Conservation (phyloP, 192 early-diverging fungal species). For the Polychytrium aggregatum region DNA sequence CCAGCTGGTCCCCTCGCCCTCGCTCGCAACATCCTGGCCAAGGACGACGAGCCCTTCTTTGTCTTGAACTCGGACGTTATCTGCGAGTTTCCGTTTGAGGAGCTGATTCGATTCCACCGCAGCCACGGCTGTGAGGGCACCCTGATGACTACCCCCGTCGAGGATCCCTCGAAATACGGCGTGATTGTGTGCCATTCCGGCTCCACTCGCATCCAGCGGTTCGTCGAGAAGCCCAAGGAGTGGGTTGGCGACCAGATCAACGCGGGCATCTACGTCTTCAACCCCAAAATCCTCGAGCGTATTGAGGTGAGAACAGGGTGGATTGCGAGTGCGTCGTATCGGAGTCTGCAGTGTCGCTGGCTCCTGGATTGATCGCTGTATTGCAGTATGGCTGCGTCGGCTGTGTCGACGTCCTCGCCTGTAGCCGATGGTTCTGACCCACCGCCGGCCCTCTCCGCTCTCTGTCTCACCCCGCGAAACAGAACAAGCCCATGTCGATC, state of each 20-base stretch:
- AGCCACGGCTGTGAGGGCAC: conserved; percentile 90
- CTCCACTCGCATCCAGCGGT: conserved; percentile 71
- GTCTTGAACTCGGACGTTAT: conserved; percentile 97
- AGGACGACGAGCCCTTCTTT: conserved; percentile 90
- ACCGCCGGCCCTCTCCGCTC: neutral
- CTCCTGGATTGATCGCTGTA: no score
- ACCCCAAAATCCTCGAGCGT: conserved; percentile 77
- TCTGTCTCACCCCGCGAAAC: neutral
- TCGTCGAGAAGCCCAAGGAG: conserved; percentile 94
- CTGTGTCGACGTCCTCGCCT: neutral
- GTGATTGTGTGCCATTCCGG: conserved; percentile 76
- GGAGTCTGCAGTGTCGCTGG: no score
- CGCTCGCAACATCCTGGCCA: conserved; percentile 28
- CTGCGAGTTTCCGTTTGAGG: conserved; percentile 83
- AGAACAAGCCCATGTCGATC: conserved; percentile 88
- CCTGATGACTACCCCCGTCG: conserved; percentile 92
- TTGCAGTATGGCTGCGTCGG: no score
- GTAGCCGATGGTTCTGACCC: neutral
- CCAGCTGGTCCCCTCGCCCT: conserved; percentile 41
- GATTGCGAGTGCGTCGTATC: no score
- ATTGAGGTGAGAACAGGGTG: conserved; percentile 53
- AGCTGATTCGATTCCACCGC: conserved; percentile 79
- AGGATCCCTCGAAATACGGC: conserved; percentile 98
- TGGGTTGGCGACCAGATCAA: conserved; percentile 98
- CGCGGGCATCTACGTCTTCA: conserved; percentile 98